Evolutionary conservation across 345 rosid species (phyloP).

Genomic region (Lepidium aucheri): DNA sequence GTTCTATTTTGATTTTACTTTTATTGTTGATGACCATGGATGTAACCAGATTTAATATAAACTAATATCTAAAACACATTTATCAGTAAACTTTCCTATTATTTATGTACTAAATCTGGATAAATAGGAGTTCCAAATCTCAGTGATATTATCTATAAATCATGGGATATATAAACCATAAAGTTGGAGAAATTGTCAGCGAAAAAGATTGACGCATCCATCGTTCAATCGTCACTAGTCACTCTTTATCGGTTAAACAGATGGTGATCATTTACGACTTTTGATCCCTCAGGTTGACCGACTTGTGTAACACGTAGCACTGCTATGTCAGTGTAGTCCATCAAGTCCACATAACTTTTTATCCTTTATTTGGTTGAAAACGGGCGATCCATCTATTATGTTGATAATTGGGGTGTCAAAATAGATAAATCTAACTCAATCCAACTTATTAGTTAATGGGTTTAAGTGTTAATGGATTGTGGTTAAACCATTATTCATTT

Average conservation of each 20-base stretch:
- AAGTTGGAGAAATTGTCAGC: not conserved
- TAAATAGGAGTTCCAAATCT: too few species aligned
- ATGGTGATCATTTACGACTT: not conserved
- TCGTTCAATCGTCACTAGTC: not conserved
- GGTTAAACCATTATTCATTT: too few species aligned
- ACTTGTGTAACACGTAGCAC: constrained; percentile 1
- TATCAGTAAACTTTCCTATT: too few species aligned
- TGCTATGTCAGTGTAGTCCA: not conserved
- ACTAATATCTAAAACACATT: too few species aligned
- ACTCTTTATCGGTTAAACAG: not conserved
- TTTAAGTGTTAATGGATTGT: too few species aligned
- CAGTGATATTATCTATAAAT: not conserved
- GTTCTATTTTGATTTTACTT: too few species aligned
- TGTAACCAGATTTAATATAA: too few species aligned
- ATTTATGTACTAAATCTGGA: too few species aligned
- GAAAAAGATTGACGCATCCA: not conserved
- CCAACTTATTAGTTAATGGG: too few species aligned
- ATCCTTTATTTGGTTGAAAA: constrained; percentile 3
- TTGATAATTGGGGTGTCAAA: too few species aligned
- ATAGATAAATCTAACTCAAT: too few species aligned
- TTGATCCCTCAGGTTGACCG: constrained; percentile 1
- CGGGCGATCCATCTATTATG: not conserved
- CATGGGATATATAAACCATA: not conserved
- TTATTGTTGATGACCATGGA: too few species aligned
- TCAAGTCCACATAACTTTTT: not conserved